Evolutionary conservation across 305 asterid species (phyloP).

Genomic region (Solanum hybrid): DNA sequence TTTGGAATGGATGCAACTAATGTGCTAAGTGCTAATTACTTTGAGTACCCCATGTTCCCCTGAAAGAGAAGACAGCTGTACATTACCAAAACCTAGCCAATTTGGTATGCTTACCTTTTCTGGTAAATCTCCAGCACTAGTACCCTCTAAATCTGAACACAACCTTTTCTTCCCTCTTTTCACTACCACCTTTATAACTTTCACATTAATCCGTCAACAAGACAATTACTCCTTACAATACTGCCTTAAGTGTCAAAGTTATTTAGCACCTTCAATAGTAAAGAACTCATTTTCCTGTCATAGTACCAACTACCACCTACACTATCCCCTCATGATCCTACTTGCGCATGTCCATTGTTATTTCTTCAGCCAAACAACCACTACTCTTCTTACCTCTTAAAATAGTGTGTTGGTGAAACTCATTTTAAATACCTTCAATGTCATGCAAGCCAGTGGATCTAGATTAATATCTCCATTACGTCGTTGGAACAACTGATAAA

Average conservation of each 20-base stretch:
- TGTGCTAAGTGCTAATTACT: background rate
- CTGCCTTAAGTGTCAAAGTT: background rate
- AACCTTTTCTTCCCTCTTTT: background rate
- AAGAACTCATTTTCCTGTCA: background rate
- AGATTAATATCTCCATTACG: background rate
- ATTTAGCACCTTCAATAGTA: background rate
- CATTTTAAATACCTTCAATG: background rate
- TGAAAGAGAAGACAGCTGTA: background rate
- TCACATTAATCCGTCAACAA: background rate
- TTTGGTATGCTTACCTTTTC: background rate
- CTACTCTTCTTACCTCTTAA: background rate
- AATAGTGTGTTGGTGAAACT: background rate
- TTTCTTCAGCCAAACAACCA: background rate
- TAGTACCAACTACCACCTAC: background rate
- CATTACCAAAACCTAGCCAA: background rate
- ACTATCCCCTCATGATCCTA: background rate
- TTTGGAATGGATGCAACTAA: background rate
- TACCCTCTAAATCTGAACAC: background rate
- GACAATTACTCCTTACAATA: background rate
- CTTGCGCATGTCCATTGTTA: background rate
- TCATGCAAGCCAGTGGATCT: background rate
- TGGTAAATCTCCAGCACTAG: background rate
- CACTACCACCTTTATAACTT: background rate
- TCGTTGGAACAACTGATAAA: background rate
- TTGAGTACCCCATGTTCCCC: background rate